Percentiles rank a stretch among this genome's conserved stretches.
Evolutionary conservation across 495 filamentous ascomycete species (phyloP).

Genomic region (Hypoxylon lenormandii): DNA sequence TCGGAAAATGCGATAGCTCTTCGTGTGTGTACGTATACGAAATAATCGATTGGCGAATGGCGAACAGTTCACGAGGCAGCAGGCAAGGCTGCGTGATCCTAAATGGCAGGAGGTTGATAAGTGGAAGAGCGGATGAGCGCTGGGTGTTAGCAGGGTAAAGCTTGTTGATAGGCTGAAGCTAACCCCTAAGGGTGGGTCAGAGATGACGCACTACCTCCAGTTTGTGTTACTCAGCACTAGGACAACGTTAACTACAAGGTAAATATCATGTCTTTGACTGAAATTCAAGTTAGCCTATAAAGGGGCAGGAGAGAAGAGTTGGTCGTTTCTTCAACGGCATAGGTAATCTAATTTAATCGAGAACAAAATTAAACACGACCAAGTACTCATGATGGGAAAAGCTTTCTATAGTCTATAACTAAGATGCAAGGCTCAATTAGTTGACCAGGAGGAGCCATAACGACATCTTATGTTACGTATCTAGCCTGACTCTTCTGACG

Average conservation of each 20-base stretch:
- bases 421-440: constrained; percentile 20
- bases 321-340: too few relatives aligned
- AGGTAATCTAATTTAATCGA: too few relatives aligned
- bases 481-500: constrained; percentile 35
- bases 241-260: too few relatives aligned
- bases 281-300: too few relatives aligned
- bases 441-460: constrained; percentile 22
- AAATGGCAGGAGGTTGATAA: constrained; percentile 13
- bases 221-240: too few relatives aligned
- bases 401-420: constrained; percentile 23
- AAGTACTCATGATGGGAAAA: constrained; percentile 21
- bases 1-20: background rate
- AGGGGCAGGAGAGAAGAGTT: too few relatives aligned
- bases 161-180: constrained; percentile 1
- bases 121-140: constrained; percentile 10
- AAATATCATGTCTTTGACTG: too few relatives aligned
- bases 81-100: constrained; percentile 34
- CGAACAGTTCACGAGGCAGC: constrained; percentile 31
- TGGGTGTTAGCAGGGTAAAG: background rate
- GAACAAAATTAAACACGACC: too few relatives aligned
- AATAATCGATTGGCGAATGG: constrained; percentile 26
- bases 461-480: constrained; percentile 39
- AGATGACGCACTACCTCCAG: background rate
- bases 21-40: background rate
- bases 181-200: background rate